Percentiles rank a stretch among this genome's conserved stretches.
Evolutionary conservation across 2,329 filamentous ascomycete species (phyloP).

Genomic region (Stagonosporopsis chrysanthemi): DNA sequence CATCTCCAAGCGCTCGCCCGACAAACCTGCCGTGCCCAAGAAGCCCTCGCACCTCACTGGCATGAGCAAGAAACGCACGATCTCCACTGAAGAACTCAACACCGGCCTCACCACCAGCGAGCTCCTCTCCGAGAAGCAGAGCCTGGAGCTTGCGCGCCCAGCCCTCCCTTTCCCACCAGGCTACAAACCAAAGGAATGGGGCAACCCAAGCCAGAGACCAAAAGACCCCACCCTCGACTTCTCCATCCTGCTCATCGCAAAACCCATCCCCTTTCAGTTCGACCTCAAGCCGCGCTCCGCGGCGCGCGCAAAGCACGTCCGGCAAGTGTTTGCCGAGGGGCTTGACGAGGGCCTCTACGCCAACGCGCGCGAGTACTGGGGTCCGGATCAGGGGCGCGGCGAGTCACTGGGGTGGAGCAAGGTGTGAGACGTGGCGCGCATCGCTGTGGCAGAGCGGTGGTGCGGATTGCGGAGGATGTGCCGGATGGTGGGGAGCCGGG

Average conservation of each 20-base stretch:
- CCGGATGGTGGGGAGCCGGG: conserved; percentile 24
- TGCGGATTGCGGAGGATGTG: neutral
- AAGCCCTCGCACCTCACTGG: conserved; percentile 27
- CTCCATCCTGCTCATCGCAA: conserved; percentile 55
- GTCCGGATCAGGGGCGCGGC: conserved; percentile 41
- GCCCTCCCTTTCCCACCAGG: conserved; percentile 14
- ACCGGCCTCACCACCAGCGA: conserved; percentile 32
- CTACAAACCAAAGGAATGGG: conserved; percentile 36
- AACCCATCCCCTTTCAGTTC: conserved; percentile 56
- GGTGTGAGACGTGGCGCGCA: conserved; percentile 31
- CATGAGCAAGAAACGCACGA: conserved; percentile 45
- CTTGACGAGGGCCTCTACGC: conserved; percentile 50
- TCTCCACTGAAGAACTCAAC: conserved; percentile 49
- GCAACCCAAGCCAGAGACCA: conserved; percentile 31
- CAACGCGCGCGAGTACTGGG: conserved; percentile 51
- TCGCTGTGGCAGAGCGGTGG: neutral
- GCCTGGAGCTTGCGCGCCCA: conserved; percentile 20
- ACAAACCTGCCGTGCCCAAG: conserved; percentile 20
- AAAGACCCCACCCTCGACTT: conserved; percentile 55
- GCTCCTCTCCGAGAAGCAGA: conserved; percentile 33
- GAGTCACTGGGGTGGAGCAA: conserved; percentile 47
- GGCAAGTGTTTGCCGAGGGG: conserved; percentile 47
- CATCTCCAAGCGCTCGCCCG: conserved; percentile 38
- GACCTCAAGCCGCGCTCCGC: conserved; percentile 46
- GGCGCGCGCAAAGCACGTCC: conserved; percentile 42